Evolutionary conservation across 306 rosid species (phyloP).

Genomic region (Lathyrus aphaca): DNA sequence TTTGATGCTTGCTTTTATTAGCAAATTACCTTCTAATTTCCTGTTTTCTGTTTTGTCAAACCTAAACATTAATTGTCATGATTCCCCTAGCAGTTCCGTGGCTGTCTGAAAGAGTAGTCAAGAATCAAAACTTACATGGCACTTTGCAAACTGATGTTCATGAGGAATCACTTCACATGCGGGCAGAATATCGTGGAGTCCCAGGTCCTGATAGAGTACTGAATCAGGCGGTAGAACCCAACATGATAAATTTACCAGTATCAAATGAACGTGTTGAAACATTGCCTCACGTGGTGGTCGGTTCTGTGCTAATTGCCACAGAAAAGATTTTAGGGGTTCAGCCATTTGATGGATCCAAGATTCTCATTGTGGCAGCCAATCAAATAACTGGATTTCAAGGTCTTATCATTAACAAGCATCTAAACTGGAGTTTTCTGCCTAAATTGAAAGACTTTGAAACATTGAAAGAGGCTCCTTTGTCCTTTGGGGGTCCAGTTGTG

Average conservation of each 20-base stretch:
- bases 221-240: slow-evolving; percentile 45
- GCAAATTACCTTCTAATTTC: slow-evolving; percentile 18
- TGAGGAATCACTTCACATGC: slow-evolving; percentile 37
- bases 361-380: slow-evolving; percentile 78
- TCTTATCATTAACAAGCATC: slow-evolving; percentile 74
- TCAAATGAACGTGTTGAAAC: slow-evolving; percentile 45
- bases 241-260: slow-evolving; percentile 43
- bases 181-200: slow-evolving; percentile 47
- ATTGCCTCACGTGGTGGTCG: slow-evolving; percentile 47
- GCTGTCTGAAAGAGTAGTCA: slow-evolving; percentile 44
- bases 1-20: slow-evolving; percentile 20
- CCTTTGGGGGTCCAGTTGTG: slow-evolving; percentile 77
- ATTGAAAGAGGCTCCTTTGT: slow-evolving; percentile 63
- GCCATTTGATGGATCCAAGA: slow-evolving; percentile 73
- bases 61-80: slow-evolving; percentile 34
- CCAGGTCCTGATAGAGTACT: slow-evolving; percentile 41
- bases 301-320: slow-evolving; percentile 74
- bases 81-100: slow-evolving; percentile 56
- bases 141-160: slow-evolving; percentile 45
- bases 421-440: slow-evolving; percentile 63
- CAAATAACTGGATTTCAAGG: slow-evolving; percentile 73
- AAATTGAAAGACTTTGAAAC: slow-evolving; percentile 56
- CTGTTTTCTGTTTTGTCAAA: slow-evolving; percentile 28
- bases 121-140: slow-evolving; percentile 38
- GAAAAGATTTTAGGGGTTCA: slow-evolving; percentile 60